Conservation (phyloP, 345 rosid genomes). For the Luvunga scandens region DNA sequence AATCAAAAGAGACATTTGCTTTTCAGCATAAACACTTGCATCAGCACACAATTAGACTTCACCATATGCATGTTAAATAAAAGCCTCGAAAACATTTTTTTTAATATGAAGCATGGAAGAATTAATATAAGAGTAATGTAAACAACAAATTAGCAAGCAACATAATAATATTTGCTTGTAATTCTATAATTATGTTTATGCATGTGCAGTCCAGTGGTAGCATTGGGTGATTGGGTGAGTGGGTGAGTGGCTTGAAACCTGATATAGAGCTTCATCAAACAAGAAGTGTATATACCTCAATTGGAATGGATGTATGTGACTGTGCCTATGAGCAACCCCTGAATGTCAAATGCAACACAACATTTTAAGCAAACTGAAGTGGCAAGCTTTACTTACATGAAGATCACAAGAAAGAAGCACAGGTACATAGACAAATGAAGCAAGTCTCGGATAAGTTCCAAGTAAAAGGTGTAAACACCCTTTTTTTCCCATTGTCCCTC, state of each 20-base stretch:
- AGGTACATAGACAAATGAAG: constrained; percentile 92
- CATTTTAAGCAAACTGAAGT: neutral
- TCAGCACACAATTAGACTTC: neutral
- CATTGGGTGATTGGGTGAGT: neutral
- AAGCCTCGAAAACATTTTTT: neutral
- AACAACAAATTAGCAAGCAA: neutral
- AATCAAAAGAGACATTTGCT: neutral
- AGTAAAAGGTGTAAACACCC: constrained; percentile 87
- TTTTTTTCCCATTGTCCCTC: constrained; percentile 98
- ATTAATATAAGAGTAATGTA: neutral
- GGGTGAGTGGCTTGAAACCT: neutral
- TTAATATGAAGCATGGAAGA: too few relatives aligned
- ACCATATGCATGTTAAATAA: neutral
- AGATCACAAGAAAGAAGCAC: constrained; percentile 94
- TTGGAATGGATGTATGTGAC: neutral
- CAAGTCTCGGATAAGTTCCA: constrained; percentile 93
- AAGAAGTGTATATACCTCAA: neutral
- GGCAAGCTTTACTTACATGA: constrained; percentile 61
- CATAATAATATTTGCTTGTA: neutral
- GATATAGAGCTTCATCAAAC: neutral
- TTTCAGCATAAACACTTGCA: neutral
- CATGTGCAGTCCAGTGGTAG: neutral
- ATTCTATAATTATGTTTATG: neutral
- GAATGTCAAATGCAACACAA: neutral
- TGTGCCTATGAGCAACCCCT: neutral